Evolutionary conservation across 257 asterid species (phyloP), one percentile per base, ranked within the genome.

Genomic region (Vinca minor): DNA sequence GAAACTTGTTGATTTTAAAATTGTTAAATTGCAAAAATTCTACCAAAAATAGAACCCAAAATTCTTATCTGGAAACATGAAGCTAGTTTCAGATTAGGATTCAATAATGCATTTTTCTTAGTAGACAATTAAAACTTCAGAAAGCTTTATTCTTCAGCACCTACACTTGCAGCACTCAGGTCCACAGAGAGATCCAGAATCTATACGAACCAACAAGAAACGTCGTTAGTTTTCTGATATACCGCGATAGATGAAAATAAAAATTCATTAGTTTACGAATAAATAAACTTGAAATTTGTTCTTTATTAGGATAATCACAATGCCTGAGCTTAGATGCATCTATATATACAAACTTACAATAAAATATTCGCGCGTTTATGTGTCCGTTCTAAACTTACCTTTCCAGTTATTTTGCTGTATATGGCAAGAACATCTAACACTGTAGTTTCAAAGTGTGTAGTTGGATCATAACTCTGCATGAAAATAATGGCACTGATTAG

Each of bases 101-200:
- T 0, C 60, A 29, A 29, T 55, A 21, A 55, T 29, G 41, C 15
- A 17, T 8, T 32, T 44, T 44, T 20, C 17, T 44, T 15, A 1
- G 42, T 15, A 56, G n/a, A 36, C 29, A 31, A 31, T 56, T 2
- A 32, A 50, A n/a, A 50, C 57, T 23, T 25, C 3, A 50, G 57
- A n/a, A n/a, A 46, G 25, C 53, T n/a, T 83, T 73, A 84, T 79
- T 82, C 82, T 69, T 83, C 87, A 65, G 71, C 83, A 66, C 82
- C 78, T 38, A 95, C 95, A 69, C 95, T 85, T 52, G 98, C 98
- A 76, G 96, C 91, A 78, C 89, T 89, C 71, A 92, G 75, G 73
- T 92, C 96, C 79, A 92, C 98, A 0, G 98, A 83, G 65, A 92
- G 75, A 75, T 92, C 93, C n/a, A 92, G 82, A 47, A 76, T 89